These are phyloP conservation scores for Penicillium sp. DNA, from an alignment of 2,329 filamentous ascomycete species.

Conservation along the genomic window DNA sequence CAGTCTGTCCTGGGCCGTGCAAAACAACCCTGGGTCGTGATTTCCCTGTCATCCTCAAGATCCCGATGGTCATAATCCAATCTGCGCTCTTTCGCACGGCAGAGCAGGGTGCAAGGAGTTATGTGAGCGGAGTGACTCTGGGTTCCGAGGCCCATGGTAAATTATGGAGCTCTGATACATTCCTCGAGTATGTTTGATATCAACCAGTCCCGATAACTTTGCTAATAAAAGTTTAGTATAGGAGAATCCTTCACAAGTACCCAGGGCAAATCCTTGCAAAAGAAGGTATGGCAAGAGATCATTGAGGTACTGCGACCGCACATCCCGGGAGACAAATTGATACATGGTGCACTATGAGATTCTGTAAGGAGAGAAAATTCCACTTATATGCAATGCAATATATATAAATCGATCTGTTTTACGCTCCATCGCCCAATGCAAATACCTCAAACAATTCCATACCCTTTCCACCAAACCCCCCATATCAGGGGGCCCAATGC, in stretches of 20 bases:
- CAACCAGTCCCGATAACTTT: neutral
- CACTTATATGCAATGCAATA: neutral
- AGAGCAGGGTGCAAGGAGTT: conserved; percentile 6
- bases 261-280: neutral
- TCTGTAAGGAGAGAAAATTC: neutral
- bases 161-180: conserved; percentile 5
- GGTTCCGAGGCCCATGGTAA: conserved; percentile 4
- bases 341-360: neutral
- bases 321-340: neutral
- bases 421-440: neutral
- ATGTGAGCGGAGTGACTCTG: conserved; percentile 5
- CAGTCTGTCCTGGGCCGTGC: neutral
- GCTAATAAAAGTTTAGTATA: neutral
- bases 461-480: conserved; percentile 59
- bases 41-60: neutral
- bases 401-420: neutral
- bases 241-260: neutral
- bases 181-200: conserved; percentile 1
- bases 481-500: conserved; percentile 56
- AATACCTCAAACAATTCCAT: conserved; percentile 43
- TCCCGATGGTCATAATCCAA: neutral
- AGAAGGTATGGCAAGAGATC: conserved; percentile 8
- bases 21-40: neutral
- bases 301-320: conserved; percentile 6
- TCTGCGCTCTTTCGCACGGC: neutral